These are phyloP conservation scores for Millerozyma miso DNA, from an alignment of 805 yeast genomes.

Conservation along the genomic window DNA sequence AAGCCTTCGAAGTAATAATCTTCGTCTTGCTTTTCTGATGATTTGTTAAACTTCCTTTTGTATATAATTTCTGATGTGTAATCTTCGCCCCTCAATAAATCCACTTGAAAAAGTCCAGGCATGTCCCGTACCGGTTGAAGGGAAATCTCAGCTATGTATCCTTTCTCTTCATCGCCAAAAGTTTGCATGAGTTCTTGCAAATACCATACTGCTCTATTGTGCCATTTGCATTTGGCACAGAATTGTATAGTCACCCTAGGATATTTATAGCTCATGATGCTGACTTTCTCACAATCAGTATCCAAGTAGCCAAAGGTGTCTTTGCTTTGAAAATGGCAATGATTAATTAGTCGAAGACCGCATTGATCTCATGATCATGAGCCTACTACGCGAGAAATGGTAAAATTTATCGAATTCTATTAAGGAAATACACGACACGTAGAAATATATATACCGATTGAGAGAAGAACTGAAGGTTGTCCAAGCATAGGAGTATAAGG, in stretches of 20 bases:
- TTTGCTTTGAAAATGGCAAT: too few species aligned
- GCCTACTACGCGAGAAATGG: too few species aligned
- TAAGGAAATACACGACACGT: background rate
- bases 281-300: too few species aligned
- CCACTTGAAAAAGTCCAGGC: conserved; percentile 24
- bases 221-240: conserved; percentile 87
- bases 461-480: too few species aligned
- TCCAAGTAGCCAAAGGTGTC: too few species aligned
- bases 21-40: conserved; percentile 24
- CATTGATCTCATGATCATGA: too few species aligned
- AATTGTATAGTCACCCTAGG: conserved; percentile 69
- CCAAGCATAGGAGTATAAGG: too few species aligned
- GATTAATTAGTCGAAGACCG: too few species aligned
- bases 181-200: conserved; percentile 82
- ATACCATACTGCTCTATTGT: conserved; percentile 84
- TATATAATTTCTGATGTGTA: conserved; percentile 30
- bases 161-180: conserved; percentile 43
- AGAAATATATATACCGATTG: background rate
- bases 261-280: conserved; percentile 17
- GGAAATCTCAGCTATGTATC: conserved; percentile 41
- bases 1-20: conserved; percentile 58
- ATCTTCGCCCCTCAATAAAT: conserved; percentile 5
- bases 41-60: conserved; percentile 46
- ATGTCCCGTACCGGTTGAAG: conserved; percentile 19
- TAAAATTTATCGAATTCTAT: background rate